phyloP scores from a whole-genome alignment of 2,329 filamentous ascomycete species.

The Talaromyces piceae region DNA sequence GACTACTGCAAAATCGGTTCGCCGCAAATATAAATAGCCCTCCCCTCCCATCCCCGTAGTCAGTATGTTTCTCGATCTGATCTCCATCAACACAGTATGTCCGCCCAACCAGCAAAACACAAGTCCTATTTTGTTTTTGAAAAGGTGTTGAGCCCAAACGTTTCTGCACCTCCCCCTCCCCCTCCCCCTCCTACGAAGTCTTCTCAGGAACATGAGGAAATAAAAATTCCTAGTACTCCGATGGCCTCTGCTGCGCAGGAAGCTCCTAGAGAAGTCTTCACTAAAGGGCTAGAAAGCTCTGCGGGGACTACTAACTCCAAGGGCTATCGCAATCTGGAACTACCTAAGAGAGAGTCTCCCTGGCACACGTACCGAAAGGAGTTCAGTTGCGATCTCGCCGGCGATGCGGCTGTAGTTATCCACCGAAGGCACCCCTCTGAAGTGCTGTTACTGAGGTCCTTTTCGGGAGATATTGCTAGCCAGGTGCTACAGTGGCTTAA shows the following conservation, averaged over 20 bases:
- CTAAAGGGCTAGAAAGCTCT: not conserved
- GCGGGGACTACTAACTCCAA: not conserved
- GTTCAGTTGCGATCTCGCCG: slow-evolving; percentile 10
- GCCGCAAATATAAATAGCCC: not conserved
- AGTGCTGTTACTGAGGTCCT: slow-evolving; percentile 9
- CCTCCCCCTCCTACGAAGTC: not conserved
- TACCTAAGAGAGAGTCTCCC: slow-evolving; percentile 1
- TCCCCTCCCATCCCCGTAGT: not conserved
- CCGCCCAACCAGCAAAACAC: not conserved
- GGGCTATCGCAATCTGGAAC: not conserved
- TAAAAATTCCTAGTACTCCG: not conserved
- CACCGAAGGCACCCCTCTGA: not conserved
- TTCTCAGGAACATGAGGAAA: not conserved
- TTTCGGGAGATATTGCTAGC: not conserved
- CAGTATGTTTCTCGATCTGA: not conserved
- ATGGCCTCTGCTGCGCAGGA: not conserved
- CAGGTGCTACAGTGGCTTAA: slow-evolving; percentile 5
- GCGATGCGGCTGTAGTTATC: slow-evolving; percentile 4
- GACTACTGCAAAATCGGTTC: not conserved
- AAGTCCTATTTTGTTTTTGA: not conserved
- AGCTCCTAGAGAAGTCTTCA: not conserved
- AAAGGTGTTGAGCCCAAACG: not conserved
- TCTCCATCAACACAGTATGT: not conserved
- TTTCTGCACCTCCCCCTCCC: not conserved
- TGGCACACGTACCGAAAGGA: slow-evolving; percentile 12